A percentile compares a stretch with the other conserved stretches of the same genome.
Evolutionary conservation across 192 early-diverging fungal genomes (phyloP).

Genomic region (Dissophora globulifera): DNA sequence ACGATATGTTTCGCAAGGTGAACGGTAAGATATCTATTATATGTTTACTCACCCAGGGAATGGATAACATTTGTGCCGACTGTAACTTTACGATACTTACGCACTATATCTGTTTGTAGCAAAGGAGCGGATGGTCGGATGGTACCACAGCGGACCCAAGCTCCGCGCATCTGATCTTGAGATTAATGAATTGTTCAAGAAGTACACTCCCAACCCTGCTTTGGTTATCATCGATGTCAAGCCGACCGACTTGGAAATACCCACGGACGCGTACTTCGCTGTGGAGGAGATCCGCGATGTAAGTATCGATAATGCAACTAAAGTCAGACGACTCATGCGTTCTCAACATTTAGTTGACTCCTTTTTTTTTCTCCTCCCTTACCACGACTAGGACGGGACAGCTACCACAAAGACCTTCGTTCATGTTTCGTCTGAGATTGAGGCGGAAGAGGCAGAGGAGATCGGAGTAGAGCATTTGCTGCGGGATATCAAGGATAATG

Average conservation of each 20-base stretch:
- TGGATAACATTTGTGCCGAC: background rate
- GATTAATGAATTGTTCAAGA: conserved; percentile 98
- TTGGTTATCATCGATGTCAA: conserved; percentile 98
- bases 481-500: conserved; percentile 98
- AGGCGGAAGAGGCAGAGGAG: conserved; percentile 99
- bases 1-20: conserved; percentile 99
- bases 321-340: too few species aligned
- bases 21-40: too few species aligned
- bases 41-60: too few species aligned
- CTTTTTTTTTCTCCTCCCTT: background rate
- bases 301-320: conserved; percentile 29
- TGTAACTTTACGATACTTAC: background rate
- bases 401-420: conserved; percentile 97
- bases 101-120: conserved; percentile 58
- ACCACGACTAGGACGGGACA: conserved; percentile 84
- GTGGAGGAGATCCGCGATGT: conserved; percentile 99
- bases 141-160: conserved; percentile 99
- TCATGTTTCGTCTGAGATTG: conserved; percentile 94
- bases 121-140: conserved; percentile 96
- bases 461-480: conserved; percentile 99
- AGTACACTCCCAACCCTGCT: conserved; percentile 94
- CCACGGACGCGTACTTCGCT: conserved; percentile 97
- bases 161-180: conserved; percentile 95
- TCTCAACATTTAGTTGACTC: conserved; percentile 19
- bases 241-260: conserved; percentile 91